Percentiles rank a stretch among this genome's conserved stretches.
phyloP scores from a whole-genome alignment of 306 rosid genomes.

The Ormosia semicastrata region DNA sequence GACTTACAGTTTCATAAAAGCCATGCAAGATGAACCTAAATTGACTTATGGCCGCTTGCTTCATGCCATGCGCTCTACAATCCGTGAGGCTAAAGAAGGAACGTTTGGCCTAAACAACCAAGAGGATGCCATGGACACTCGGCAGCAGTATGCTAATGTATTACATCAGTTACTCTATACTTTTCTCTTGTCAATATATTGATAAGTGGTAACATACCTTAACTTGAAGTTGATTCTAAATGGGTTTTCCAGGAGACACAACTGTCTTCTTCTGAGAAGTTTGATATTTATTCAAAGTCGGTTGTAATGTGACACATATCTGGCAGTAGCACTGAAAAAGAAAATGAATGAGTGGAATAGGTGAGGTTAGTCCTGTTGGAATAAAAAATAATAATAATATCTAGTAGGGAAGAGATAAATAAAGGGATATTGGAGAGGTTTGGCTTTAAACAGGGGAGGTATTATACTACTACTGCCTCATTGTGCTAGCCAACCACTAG shows the following conservation, averaged over 20 bases:
- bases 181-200: not conserved
- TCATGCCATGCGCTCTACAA: constrained; percentile 43
- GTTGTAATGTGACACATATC: constrained; percentile 27
- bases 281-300: constrained; percentile 42
- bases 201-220: not conserved
- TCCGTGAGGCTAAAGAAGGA: constrained; percentile 48
- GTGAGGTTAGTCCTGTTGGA: not conserved
- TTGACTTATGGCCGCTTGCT: constrained; percentile 52
- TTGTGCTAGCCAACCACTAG: not conserved
- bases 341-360: not conserved
- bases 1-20: constrained; percentile 66
- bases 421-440: constrained; percentile 3
- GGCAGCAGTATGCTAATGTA: constrained; percentile 42
- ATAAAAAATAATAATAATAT: not conserved
- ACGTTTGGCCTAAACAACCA: constrained; percentile 21
- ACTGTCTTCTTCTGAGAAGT: constrained; percentile 43
- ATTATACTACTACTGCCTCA: not conserved
- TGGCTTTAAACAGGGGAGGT: not conserved
- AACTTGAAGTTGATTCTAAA: constrained; percentile 16
- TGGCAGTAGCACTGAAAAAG: not conserved
- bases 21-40: constrained; percentile 48
- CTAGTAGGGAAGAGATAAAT: not conserved
- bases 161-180: not conserved
- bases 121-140: not conserved
- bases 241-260: constrained; percentile 57